Evolutionary conservation across 75 land plant genomes (phyloP), one percentile per base, ranked within the genome.

Genomic region (Adiantum capillusveneris): DNA sequence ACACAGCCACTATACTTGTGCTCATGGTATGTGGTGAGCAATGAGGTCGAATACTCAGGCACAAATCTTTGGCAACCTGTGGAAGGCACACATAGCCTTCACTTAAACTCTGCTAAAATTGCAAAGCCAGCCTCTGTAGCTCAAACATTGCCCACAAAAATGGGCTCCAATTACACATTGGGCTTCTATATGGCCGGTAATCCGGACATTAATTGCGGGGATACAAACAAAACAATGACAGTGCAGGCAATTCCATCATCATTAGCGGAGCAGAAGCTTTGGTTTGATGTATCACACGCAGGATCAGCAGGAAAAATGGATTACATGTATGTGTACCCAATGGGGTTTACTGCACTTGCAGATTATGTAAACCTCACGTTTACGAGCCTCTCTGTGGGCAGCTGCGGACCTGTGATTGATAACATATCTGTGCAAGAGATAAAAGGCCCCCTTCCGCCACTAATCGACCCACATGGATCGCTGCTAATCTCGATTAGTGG

Each of bases 161-260:
- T 1, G 14, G 16, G 57, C 29, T 19, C 57, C 31, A 55, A 27
- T 11, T 55, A 55, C 31, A 28, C 31, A 9, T 12, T 55, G 14
- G 31, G 20, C 31, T 55, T 55, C 31, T 30, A 28, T 28, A 55
- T 55, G 57, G 57, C 57, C n/a, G 57, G 31, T 2, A 55, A 55
- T 24, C 49, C 49, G 17, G 49, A 46, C 21, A 3, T 30, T 2
- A 24, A 3, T 3, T 55, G 57, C 31, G 57, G 57, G 57, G 6
- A 3, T 5, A 1, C 26, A 1, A 30, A 28, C 31, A 55, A 55
- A 25, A 55, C 57, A 25, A 28, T 55, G 31, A 55, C 5, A 12
- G 57, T 55, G 57, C 3, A 6, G 57, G 31, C 16, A 1, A 17
- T 16, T 19, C 57, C 57, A 25, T 27, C 57, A 1, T 28, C 29